Conservation (phyloP, 306 rosid species). For the Vachellia collinsii region DNA sequence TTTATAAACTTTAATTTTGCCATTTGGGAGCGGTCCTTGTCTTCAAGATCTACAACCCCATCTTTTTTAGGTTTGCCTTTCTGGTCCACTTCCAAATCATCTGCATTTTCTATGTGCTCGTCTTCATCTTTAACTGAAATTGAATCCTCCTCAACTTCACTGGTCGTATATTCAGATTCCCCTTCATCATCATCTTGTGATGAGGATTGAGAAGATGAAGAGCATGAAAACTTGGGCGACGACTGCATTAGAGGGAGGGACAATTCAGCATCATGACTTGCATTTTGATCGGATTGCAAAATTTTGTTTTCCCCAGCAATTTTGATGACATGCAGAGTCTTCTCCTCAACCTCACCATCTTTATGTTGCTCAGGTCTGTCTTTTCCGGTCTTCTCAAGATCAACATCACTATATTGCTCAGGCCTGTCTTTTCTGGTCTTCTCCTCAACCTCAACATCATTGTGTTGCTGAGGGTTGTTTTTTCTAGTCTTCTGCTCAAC, state of each 20-base stretch:
- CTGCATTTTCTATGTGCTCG: slow-evolving; percentile 46
- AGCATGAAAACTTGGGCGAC: slow-evolving; percentile 40
- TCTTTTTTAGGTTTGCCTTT: slow-evolving; percentile 41
- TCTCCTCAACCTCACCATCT: slow-evolving; percentile 54
- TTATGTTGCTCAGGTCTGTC: slow-evolving; percentile 28
- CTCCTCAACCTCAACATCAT: slow-evolving; percentile 36
- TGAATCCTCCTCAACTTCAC: slow-evolving; percentile 58
- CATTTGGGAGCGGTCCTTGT: slow-evolving; percentile 41
- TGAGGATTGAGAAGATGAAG: slow-evolving; percentile 44
- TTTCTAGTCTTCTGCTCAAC: slow-evolving; percentile 58
- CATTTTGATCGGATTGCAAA: slow-evolving; percentile 53
- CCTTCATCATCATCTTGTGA: slow-evolving; percentile 49
- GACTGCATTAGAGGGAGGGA: slow-evolving; percentile 25
- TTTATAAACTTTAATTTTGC: slow-evolving; percentile 45
- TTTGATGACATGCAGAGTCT: slow-evolving; percentile 70
- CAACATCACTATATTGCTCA: slow-evolving; percentile 24
- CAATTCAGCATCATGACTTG: slow-evolving; percentile 38
- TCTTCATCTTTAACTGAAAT: slow-evolving; percentile 44
- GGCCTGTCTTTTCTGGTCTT: slow-evolving; percentile 16
- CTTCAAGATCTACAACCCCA: slow-evolving; percentile 45
- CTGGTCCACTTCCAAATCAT: slow-evolving; percentile 38
- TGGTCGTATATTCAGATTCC: slow-evolving; percentile 57
- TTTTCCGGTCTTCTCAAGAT: slow-evolving; percentile 18
- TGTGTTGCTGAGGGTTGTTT: slow-evolving; percentile 28
- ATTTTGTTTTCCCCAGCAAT: slow-evolving; percentile 52